phyloP scores from a whole-genome alignment of 768 basidiomycete genomes.

The Tylopilus sp. region DNA sequence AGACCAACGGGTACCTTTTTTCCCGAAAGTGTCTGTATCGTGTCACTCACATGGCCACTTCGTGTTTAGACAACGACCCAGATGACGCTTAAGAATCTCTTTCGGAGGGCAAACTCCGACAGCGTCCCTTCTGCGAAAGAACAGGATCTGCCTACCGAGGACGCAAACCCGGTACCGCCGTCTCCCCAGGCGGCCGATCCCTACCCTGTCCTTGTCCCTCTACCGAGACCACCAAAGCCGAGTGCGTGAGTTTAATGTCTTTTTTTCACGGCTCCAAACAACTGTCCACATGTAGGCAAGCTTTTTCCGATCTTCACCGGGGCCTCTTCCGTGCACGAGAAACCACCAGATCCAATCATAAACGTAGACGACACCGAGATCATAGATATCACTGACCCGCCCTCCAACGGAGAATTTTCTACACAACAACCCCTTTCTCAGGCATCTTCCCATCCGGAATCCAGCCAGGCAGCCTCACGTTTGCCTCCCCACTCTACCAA shows the following conservation, averaged over 20 bases:
- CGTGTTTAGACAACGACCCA: slow-evolving; percentile 20
- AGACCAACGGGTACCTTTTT: slow-evolving; percentile 17
- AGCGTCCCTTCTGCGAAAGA: not conserved
- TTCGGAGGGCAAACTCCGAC: slow-evolving; percentile 15
- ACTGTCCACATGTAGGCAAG: slow-evolving; percentile 13
- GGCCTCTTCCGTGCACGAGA: slow-evolving; percentile 2
- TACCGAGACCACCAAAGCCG: slow-evolving; percentile 5
- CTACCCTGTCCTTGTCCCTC: slow-evolving; percentile 1
- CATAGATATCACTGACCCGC: slow-evolving; percentile 18
- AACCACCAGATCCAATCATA: slow-evolving; percentile 1
- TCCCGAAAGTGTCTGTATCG: not conserved
- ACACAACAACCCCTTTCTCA: slow-evolving; percentile 14
- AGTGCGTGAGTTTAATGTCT: slow-evolving; percentile 16
- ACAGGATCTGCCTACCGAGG: slow-evolving; percentile 1
- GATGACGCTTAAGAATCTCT: slow-evolving; percentile 26
- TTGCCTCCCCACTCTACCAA: slow-evolving; percentile 5
- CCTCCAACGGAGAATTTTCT: slow-evolving; percentile 14
- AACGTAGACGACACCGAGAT: slow-evolving; percentile 16
- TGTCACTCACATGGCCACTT: slow-evolving; percentile 7
- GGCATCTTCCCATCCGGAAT: slow-evolving; percentile 11
- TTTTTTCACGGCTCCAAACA: not conserved
- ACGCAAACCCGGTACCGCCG: not conserved
- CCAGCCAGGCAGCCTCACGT: slow-evolving; percentile 2
- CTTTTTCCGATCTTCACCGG: slow-evolving; percentile 28
- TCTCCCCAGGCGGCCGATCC: not conserved